Evolutionary conservation across 345 rosid genomes (phyloP).

Genomic region (Salix koriyanagi): DNA sequence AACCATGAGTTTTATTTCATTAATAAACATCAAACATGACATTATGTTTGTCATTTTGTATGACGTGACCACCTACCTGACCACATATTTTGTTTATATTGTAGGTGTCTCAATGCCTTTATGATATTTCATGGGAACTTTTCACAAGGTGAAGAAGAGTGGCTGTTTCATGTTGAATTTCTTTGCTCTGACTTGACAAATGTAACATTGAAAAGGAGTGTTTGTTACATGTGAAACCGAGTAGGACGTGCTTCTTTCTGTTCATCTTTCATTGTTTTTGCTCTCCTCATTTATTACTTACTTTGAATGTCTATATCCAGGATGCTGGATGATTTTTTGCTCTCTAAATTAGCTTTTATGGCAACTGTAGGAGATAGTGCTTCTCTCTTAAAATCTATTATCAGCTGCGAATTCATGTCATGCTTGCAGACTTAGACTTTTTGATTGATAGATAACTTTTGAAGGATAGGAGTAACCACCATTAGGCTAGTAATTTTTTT

Average conservation of each 20-base stretch:
- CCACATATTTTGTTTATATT: neutral
- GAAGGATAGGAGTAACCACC: too few species aligned
- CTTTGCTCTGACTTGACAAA: neutral
- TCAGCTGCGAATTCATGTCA: too few species aligned
- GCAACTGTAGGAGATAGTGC: neutral
- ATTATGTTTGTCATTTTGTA: neutral
- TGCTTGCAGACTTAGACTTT: too few species aligned
- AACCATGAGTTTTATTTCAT: neutral
- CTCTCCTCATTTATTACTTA: neutral
- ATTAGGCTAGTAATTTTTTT: too few species aligned
- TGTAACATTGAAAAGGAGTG: neutral
- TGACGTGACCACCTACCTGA: neutral
- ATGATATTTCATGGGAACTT: slow-evolving; percentile 20
- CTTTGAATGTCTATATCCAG: neutral
- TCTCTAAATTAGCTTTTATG: neutral
- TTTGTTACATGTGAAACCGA: neutral
- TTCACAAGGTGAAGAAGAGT: neutral
- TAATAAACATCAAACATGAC: neutral
- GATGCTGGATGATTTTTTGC: slow-evolving; percentile 3
- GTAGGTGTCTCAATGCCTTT: slow-evolving; percentile 52
- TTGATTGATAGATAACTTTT: too few species aligned
- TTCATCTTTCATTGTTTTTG: neutral
- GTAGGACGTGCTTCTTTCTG: neutral
- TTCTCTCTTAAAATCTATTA: too few species aligned
- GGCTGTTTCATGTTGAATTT: neutral